phyloP scores from a whole-genome alignment of 352 stramenopile species.

The Phytophthora fragariaefolia region DNA sequence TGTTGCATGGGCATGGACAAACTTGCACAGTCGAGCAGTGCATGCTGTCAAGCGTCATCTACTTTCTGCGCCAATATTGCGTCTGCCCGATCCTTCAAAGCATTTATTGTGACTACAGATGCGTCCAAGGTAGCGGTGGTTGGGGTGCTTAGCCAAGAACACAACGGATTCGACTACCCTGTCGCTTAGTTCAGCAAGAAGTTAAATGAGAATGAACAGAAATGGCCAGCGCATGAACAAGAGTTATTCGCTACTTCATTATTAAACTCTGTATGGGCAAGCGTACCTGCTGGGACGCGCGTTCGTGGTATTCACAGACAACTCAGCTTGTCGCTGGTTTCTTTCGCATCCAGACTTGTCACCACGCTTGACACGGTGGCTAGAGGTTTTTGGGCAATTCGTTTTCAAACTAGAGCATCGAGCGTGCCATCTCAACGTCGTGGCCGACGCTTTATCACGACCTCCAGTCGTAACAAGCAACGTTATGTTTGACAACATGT shows the following conservation, averaged over 20 bases:
- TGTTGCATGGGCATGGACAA: not conserved
- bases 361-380: not conserved
- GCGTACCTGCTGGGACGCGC: not conserved
- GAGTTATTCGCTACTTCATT: slow-evolving; percentile 4
- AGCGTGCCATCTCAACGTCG: not conserved
- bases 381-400: not conserved
- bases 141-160: not conserved
- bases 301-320: slow-evolving; percentile 3
- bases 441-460: not conserved
- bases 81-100: not conserved
- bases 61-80: not conserved
- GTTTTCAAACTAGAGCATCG: slow-evolving; percentile 1
- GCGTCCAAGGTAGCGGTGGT: not conserved
- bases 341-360: not conserved
- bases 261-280: not conserved
- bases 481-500: not conserved
- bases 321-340: slow-evolving; percentile 1
- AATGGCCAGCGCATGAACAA: slow-evolving; percentile 4
- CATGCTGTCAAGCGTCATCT: not conserved
- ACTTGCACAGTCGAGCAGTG: not conserved
- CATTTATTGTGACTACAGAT: slow-evolving; percentile 5
- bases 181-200: slow-evolving; percentile 7
- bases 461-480: not conserved
- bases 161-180: not conserved
- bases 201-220: not conserved